These are phyloP conservation scores for Xylaria sp. DNA, from an alignment of 2,329 filamentous ascomycete species.

Conservation along the genomic window DNA sequence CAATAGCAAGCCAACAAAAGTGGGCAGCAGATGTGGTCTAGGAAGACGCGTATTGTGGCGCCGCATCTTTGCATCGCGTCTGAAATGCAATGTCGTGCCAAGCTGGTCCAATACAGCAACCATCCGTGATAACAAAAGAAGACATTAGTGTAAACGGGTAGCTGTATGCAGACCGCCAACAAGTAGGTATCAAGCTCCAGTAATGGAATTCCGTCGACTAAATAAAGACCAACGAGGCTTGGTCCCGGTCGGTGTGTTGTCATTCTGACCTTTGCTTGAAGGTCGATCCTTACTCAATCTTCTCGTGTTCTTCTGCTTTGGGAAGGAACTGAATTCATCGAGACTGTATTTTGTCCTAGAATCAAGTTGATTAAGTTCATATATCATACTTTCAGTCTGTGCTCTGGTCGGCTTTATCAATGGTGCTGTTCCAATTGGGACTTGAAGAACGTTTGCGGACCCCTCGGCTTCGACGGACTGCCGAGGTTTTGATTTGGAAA, in stretches of 20 bases:
- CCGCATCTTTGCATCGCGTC: slow-evolving; percentile 3
- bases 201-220: slow-evolving; percentile 31
- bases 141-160: background rate
- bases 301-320: slow-evolving; percentile 23
- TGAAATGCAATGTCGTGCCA: background rate
- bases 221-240: slow-evolving; percentile 36
- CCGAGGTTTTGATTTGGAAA: slow-evolving; percentile 40
- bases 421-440: slow-evolving; percentile 29
- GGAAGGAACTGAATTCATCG: slow-evolving; percentile 9
- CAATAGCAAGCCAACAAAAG: slow-evolving; percentile 1
- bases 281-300: slow-evolving; percentile 33
- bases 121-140: slow-evolving; percentile 7
- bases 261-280: slow-evolving; percentile 8
- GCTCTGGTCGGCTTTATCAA: slow-evolving; percentile 21
- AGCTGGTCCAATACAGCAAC: background rate
- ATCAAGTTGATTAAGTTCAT: slow-evolving; percentile 29
- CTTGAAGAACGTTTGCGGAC: slow-evolving; percentile 20
- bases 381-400: slow-evolving; percentile 23
- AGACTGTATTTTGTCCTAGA: slow-evolving; percentile 11
- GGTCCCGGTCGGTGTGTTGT: slow-evolving; percentile 1
- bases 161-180: background rate
- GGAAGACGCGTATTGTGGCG: background rate
- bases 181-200: slow-evolving; percentile 13
- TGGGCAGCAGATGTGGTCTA: background rate
- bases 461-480: slow-evolving; percentile 26